Base-by-base conservation (phyloP, 495 filamentous ascomycete genomes). In the Penicillium dipodomyicola region DNA sequence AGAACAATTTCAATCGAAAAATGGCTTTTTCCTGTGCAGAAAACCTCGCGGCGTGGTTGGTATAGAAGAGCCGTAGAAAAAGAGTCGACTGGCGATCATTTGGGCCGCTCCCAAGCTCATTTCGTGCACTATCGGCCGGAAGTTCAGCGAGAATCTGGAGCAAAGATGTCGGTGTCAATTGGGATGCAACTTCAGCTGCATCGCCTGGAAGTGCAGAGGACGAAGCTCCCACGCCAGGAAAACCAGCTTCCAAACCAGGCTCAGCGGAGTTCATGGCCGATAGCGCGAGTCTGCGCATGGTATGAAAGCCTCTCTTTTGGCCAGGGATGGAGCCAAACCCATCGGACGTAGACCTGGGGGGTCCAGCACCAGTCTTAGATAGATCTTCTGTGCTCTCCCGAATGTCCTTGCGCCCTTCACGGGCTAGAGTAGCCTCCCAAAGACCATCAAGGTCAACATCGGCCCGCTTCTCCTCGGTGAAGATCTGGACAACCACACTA, bases 401-500 rank as follows among this genome's bases (percentile, higher is more conserved):
- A 30, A 61, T 54, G 50, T 66, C 72, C 50, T 73, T 69, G 37
- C 67, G 67, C 50, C 72, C 65, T 19, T 71, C 69, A 25, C 77
- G 72, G 12, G 70, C 75, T 50, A 87, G 40, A 19, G 77, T 74
- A 37, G 67, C 77, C 23, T 74, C 72, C 94, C 94, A 98, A 5
- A 97, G 75, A 10, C 73, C 74, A 65, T 98, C 94, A 35, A 98
- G 73, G 64, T 90, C 86, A 59, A 96, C 75, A 57, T 97, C 92
- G 22, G 78, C 82, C 65, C 94, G 80, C 73, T 93, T 91, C 57
- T 87, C 82, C 67, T 92, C 87, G 1, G 90, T 96, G 68, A 97
- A 84, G 68, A 97, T 84, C 72, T 98, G 94, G 30, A 97, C 83
- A 27, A 97, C 88, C 19, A 98, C 78, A 49, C 84, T 87, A 5